These are phyloP conservation scores for Sarocladium kiliense DNA, from an alignment of 2,329 filamentous ascomycete species.

Conservation along the genomic window DNA sequence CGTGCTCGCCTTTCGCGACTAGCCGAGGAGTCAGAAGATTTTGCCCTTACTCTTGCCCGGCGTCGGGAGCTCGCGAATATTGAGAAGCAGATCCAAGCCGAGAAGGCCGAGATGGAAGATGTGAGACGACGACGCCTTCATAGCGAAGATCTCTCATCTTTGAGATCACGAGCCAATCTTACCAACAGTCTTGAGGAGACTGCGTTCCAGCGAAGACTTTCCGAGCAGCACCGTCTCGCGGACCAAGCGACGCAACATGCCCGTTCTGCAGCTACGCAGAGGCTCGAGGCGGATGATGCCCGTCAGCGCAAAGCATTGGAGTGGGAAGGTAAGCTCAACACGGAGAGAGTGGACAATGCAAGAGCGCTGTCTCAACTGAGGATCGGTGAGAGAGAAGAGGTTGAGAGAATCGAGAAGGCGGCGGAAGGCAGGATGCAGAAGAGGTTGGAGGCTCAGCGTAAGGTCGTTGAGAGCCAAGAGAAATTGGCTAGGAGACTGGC, in stretches of 20 bases:
- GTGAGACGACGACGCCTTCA: constrained; percentile 41
- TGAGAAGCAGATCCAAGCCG: constrained; percentile 44
- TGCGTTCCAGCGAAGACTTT: constrained; percentile 28
- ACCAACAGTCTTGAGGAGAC: constrained; percentile 36
- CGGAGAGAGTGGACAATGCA: constrained; percentile 42
- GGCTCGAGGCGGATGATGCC: constrained; percentile 39
- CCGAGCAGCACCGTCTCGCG: constrained; percentile 43
- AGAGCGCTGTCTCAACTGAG: constrained; percentile 43
- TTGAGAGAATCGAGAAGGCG: constrained; percentile 41
- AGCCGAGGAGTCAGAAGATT: constrained; percentile 42
- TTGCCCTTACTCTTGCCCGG: constrained; percentile 40
- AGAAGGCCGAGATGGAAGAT: constrained; percentile 47
- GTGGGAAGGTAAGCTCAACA: constrained; percentile 43
- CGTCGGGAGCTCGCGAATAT: constrained; percentile 46
- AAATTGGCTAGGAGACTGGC: constrained; percentile 38
- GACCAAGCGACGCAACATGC: constrained; percentile 39
- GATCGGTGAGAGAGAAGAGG: constrained; percentile 44
- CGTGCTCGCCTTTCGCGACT: constrained; percentile 40
- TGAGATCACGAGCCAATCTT: constrained; percentile 39
- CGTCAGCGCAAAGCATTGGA: constrained; percentile 39
- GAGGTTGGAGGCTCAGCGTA: constrained; percentile 46
- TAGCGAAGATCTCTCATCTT: constrained; percentile 36
- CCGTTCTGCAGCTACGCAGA: constrained; percentile 39
- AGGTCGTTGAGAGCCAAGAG: constrained; percentile 43
- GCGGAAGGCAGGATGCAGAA: constrained; percentile 40